A percentile compares a stretch with the other conserved stretches of the same genome.
These are phyloP conservation scores for Vaccinium macrocarpon DNA, from an alignment of 148 eudicot species.

Conservation along the genomic window DNA sequence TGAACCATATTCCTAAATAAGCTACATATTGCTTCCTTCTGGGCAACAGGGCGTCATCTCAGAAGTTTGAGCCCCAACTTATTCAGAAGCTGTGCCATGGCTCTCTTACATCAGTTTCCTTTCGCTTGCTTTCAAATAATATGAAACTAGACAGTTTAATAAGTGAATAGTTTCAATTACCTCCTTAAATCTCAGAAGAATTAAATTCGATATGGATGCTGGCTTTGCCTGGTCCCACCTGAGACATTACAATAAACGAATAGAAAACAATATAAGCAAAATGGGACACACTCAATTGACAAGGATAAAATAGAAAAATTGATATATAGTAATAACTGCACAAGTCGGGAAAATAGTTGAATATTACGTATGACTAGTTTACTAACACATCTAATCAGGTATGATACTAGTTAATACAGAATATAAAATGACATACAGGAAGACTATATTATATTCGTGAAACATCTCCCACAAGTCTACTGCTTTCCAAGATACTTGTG, in stretches of 20 bases:
- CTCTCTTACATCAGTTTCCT: no score
- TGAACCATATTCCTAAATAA: no score
- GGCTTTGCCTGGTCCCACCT: conserved; percentile 93
- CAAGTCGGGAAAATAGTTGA: neutral
- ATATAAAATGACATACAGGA: neutral
- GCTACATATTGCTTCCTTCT: no score
- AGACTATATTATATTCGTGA: neutral
- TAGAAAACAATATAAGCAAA: neutral
- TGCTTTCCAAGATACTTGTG: neutral
- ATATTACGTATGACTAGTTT: neutral
- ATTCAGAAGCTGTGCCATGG: no score
- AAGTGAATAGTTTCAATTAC: conserved; percentile 22
- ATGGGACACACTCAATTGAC: neutral
- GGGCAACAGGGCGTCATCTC: no score
- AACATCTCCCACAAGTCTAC: neutral
- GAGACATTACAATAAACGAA: conserved; percentile 14
- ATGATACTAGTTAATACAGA: neutral
- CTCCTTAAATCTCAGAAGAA: conserved; percentile 86
- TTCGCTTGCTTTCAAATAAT: no score
- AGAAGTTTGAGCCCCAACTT: no score
- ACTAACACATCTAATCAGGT: neutral
- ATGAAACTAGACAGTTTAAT: no score
- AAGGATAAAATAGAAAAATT: neutral
- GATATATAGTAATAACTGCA: neutral
- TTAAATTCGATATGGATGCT: conserved; percentile 75